Evolutionary conservation across 1,284 basidiomycete species (phyloP), one percentile per base, ranked within the genome.

Genomic region (Sparassis latifolia): DNA sequence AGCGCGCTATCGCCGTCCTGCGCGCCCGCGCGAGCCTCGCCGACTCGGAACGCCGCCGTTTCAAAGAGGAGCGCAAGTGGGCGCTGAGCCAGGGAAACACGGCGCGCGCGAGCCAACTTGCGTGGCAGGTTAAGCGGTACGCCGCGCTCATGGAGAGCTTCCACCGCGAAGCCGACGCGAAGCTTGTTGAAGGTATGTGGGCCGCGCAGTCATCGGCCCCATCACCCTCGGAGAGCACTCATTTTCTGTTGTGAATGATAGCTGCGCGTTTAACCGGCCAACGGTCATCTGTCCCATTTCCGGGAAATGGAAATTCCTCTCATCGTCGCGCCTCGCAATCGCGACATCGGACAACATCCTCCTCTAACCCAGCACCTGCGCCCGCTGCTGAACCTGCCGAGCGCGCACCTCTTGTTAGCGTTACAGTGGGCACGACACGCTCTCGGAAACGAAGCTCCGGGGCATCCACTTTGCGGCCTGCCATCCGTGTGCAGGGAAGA

Each of bases 21-120:
- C 77, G 87, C 47, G 80, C 86, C 42, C 77, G 85, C 37, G 88
- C 88, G 20, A 84, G 84, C 28, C 68, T 89, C 51, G 88, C 89
- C 28, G 89, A 89, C 57, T 88, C 81, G 54, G 87, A 91, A 66
- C 79, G 86, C 33, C 75, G 88, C 44, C 75, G 87, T 50, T 88
- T 82, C 69, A 86, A 82, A 69, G 88, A 91, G 66, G 88, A 91
- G 66, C 76, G 80, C 60, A 88, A 90, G 64, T 91, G 88, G 88
- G 88, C 88, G 2, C 62, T 82, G 46, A 84, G 85, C 31, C 79
- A 85, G 63, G 86, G 86, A 0, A 89, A 91, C 62, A 59, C 70
- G 42, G 81, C 84, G 10, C 77, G 86, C 42, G 88, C 86, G 27
- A 72, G 76, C 30, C 83, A 91, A 70, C 80, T 90, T 73, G 81